phyloP scores from a whole-genome alignment of 257 asterid genomes.

The Solanum pennellii region DNA sequence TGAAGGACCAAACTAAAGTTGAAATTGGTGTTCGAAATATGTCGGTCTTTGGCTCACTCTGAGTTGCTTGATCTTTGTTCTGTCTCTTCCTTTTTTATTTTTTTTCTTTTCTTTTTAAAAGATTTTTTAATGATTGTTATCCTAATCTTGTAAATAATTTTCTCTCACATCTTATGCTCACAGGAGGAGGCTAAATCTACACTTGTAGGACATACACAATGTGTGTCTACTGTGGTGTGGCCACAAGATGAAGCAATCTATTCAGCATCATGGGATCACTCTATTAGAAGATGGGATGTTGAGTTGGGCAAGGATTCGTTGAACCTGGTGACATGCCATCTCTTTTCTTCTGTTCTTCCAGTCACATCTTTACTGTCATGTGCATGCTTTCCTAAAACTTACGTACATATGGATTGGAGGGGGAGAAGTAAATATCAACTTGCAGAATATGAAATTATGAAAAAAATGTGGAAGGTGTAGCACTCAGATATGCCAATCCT shows the following conservation, averaged over 20 bases:
- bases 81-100: background rate
- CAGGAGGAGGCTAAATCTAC: constrained; percentile 82
- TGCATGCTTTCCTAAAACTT: background rate
- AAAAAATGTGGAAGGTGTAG: background rate
- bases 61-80: background rate
- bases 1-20: background rate
- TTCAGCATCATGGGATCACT: constrained; percentile 97
- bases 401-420: background rate
- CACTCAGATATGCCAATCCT: background rate
- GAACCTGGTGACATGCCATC: constrained; percentile 38
- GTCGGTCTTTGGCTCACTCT: background rate
- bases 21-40: background rate
- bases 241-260: constrained; percentile 50
- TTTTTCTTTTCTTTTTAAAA: background rate
- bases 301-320: constrained; percentile 62
- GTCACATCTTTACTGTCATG: background rate
- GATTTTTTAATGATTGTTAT: background rate
- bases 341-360: background rate
- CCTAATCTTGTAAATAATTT: background rate
- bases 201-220: constrained; percentile 84
- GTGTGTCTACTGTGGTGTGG: constrained; percentile 85
- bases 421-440: background rate
- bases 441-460: background rate
- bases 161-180: background rate
- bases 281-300: constrained; percentile 94